Percentiles rank a stretch among this genome's conserved stretches.
These are phyloP conservation scores for Alternaria viburni DNA, from an alignment of 2,329 filamentous ascomycete genomes.

Conservation along the genomic window DNA sequence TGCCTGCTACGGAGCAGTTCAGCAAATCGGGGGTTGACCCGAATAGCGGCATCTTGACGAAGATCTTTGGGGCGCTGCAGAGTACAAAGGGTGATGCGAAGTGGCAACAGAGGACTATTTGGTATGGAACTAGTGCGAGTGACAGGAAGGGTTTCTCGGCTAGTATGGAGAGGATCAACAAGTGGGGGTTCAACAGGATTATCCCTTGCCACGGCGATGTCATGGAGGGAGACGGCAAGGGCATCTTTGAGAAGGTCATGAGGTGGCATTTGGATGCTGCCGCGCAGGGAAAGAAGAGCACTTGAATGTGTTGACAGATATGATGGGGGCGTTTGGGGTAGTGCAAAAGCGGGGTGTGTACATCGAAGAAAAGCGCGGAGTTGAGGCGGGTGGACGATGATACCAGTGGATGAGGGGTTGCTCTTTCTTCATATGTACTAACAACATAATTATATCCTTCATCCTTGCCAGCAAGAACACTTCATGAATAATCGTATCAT, in stretches of 20 bases:
- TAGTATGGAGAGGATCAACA: conserved; percentile 71
- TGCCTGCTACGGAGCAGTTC: conserved; percentile 85
- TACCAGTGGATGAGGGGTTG: background rate
- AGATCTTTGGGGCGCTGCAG: conserved; percentile 64
- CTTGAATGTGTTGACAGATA: background rate
- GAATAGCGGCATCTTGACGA: conserved; percentile 64
- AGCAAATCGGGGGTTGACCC: conserved; percentile 61
- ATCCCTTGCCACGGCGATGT: conserved; percentile 95
- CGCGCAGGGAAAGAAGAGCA: conserved; percentile 3
- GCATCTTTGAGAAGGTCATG: conserved; percentile 77
- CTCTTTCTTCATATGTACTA: background rate
- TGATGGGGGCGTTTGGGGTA: background rate
- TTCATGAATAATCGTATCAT: background rate
- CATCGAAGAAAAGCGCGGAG: background rate
- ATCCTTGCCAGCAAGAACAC: background rate
- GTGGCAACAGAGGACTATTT: conserved; percentile 80
- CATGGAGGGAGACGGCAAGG: conserved; percentile 76
- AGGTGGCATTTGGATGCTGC: conserved; percentile 73
- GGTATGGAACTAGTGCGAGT: conserved; percentile 70
- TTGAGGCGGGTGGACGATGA: background rate
- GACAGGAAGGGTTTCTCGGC: conserved; percentile 73
- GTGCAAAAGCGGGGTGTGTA: background rate
- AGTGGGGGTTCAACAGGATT: conserved; percentile 84
- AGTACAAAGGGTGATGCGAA: conserved; percentile 63
- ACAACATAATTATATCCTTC: background rate